Base-by-base conservation (phyloP, 768 basidiomycete genomes). In the Lactarius hengduanensis region DNA sequence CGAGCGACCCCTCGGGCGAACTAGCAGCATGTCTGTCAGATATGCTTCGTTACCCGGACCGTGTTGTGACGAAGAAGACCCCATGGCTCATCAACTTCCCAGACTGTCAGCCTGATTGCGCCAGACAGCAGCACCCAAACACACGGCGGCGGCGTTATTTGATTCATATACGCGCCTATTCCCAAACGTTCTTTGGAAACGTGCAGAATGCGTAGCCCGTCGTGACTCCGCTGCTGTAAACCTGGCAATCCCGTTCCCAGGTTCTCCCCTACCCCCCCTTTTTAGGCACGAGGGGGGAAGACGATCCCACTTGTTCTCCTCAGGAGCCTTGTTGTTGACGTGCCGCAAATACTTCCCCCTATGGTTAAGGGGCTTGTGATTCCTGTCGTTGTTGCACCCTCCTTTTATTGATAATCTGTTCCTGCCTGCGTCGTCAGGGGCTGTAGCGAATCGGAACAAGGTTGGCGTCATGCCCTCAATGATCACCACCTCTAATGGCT, bases 81-180 rank as follows among this genome's bases (percentile, higher is more conserved):
- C 56, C 26, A 32, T 36, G 66, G 66, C 66, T 59, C 66, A 56
- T n/a, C n/a, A 3, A 59, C 50, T 47, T 62, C 62, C 62, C 7
- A 16, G 66, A 56, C 58, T 59, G 66, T 67, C 66, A 67, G 34
- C 45, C 36, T 59, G 62, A 59, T 67, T 67, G 62, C 66, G 66
- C 66, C 66, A 34, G 34, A 61, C 36, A 47, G 64, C 36, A 41
- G 38, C 38, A 38, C 36, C 30, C 22, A 54, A 7, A 36, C 43
- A 22, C 50, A 28, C 26, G 58, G 58, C 53, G 58, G 58, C 53
- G 62, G 58, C 58, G 66, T 56, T 54, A 41, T 57, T 38, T 55
- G 18, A 53, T 59, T 59, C 47, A 50, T 47, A 40, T 47, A 59
- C 53, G 34, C 66, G 66, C 58, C 66, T 61, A 67, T 63, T 18